phyloP scores from a whole-genome alignment of 208 protist species.

The Kentomonas sorsogonicus region DNA sequence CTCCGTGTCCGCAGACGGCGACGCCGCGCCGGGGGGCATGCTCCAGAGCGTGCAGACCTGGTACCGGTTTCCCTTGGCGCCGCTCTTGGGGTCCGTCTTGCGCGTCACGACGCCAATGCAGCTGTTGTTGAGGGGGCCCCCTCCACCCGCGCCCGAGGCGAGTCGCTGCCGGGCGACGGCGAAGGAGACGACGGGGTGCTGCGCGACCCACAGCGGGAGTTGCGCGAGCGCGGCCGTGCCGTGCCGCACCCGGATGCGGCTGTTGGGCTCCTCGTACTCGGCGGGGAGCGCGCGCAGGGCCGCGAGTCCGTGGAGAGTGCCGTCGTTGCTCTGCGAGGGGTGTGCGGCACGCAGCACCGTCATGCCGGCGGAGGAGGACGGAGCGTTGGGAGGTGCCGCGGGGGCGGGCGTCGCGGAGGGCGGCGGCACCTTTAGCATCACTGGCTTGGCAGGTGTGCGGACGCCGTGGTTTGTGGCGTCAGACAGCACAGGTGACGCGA shows the following conservation, averaged over 20 bases:
- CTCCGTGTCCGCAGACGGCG: conserved; percentile 29
- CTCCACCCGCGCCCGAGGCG: not conserved
- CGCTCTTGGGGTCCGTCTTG: conserved; percentile 63
- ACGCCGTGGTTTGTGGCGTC: no score
- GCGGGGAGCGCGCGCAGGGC: no score
- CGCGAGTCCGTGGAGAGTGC: no score
- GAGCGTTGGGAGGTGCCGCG: no score
- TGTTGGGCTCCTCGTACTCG: conserved; percentile 18
- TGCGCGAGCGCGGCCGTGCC: conserved; percentile 55
- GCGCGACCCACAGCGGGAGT: conserved; percentile 41
- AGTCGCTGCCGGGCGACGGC: not conserved
- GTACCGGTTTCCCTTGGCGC: conserved; percentile 20
- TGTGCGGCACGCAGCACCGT: no score
- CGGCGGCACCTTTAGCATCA: no score
- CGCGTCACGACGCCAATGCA: conserved; percentile 61
- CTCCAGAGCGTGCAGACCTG: conserved; percentile 62
- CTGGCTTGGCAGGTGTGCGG: no score
- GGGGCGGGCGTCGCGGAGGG: no score
- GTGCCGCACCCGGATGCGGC: conserved; percentile 49
- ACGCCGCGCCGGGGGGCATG: conserved; percentile 49
- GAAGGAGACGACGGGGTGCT: conserved; percentile 54
- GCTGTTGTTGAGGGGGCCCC: conserved; percentile 19
- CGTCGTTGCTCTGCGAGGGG: no score
- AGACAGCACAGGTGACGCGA: no score
- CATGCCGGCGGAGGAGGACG: no score